Evolutionary conservation across 2,329 filamentous ascomycete genomes (phyloP), one percentile per base, ranked within the genome.

Genomic region (Zymoseptoria tritici): DNA sequence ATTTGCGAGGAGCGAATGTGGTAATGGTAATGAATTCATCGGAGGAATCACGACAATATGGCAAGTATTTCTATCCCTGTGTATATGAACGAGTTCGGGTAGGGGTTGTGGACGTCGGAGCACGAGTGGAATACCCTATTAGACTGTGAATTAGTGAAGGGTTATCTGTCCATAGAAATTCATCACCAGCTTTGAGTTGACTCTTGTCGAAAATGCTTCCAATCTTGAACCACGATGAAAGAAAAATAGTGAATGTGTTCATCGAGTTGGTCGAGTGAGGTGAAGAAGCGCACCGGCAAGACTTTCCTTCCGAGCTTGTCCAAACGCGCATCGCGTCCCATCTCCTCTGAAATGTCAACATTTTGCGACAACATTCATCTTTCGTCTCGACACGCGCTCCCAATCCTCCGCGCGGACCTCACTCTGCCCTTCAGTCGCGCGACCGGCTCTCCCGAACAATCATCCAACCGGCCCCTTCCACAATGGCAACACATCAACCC

Each of bases 401-500:
- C 13, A n/a, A 5, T 5, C 36, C 36, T 46, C 36, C 36, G 11
- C 36, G 36, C 11, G 13, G 36, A n/a, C 36, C 36, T 16, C 36
- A n/a, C 16, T 46, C 36, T 46, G 36, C 13, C 36, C 36, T 46
- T 4, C 13, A 16, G 13, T 16, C 13, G 16, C 36, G 36, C 13
- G 36, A 46, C 13, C 36, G 36, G 13, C 36, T 46, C 36, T 46
- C 16, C 16, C 36, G 36, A 6, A 16, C 5, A 16, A 13, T n/a
- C 6, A 7, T 16, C 13, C 7, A n/a, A 46, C 5, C 36, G 36
- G 1, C 2, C 36, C 13, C 36, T 7, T 46, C 11, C 62, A 68
- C 61, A 66, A 82, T 82, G 81, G 80, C 82, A 64, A 81, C 79
- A 70, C 80, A 81, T 64, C 80, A 82, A 68, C 75, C 80, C 55